Percentiles rank a stretch among this genome's conserved stretches.
phyloP scores from a whole-genome alignment of 805 yeast species.

The Yarrowia bubula region DNA sequence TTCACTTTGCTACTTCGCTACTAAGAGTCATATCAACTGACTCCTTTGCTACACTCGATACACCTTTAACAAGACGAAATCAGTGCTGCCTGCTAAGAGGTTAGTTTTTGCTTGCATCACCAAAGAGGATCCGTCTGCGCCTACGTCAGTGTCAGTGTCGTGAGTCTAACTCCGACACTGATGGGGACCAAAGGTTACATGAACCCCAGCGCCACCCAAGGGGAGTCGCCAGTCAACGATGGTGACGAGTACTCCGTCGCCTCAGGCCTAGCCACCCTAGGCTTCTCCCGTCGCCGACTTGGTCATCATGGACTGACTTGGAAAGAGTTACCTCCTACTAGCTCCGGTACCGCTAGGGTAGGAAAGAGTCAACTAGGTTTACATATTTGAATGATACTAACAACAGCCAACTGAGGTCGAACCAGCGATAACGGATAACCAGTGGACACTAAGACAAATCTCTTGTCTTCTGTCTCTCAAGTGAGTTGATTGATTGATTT shows the following conservation, averaged over 20 bases:
- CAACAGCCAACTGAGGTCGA: neutral
- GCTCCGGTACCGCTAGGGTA: neutral
- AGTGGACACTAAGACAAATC: no score
- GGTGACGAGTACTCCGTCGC: neutral
- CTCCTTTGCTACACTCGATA: no score
- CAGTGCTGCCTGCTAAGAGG: no score
- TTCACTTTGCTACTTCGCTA: no score
- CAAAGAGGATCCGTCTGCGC: no score
- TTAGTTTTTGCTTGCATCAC: no score
- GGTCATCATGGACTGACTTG: neutral
- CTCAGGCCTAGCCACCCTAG: neutral
- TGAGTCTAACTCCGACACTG: neutral
- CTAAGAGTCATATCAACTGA: no score
- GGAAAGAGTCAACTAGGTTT: neutral
- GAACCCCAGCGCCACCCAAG: neutral
- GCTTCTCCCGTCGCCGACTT: neutral
- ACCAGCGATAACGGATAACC: no score
- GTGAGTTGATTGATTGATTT: no score
- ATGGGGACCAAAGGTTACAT: neutral
- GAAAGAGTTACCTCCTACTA: neutral
- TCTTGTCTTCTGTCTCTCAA: no score
- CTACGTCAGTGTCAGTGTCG: neutral
- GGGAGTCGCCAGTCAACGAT: neutral
- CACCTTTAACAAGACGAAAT: no score
- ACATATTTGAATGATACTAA: neutral